Percentiles rank a stretch among this genome's conserved stretches.
These are phyloP conservation scores for Fusarium tupiense DNA, from an alignment of 2,329 filamentous ascomycete species.

Conservation along the genomic window DNA sequence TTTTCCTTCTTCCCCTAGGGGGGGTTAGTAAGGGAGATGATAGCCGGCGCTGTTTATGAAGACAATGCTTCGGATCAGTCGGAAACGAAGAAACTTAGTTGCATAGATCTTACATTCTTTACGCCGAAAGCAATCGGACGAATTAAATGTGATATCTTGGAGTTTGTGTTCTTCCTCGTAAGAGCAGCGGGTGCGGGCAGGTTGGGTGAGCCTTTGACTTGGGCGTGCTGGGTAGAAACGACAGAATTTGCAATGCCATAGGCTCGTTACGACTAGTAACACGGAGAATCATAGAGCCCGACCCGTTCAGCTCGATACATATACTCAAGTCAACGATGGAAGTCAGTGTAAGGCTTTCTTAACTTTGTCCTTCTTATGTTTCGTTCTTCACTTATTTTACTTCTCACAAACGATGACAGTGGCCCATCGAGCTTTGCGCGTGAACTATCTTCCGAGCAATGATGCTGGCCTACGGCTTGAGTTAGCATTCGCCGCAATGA, in stretches of 20 bases:
- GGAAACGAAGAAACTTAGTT: background rate
- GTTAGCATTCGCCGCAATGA: rapidly evolving
- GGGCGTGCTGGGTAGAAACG: rapidly evolving
- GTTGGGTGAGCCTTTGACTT: background rate
- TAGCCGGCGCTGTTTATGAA: rapidly evolving
- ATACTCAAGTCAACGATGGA: background rate
- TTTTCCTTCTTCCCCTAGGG: background rate
- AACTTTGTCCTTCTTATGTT: too few relatives aligned
- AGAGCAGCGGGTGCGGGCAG: too few relatives aligned
- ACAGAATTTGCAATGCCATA: too few relatives aligned
- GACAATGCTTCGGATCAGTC: background rate
- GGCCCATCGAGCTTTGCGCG: rapidly evolving
- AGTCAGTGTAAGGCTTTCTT: too few relatives aligned
- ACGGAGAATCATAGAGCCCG: too few relatives aligned
- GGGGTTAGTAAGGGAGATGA: background rate
- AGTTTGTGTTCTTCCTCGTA: background rate
- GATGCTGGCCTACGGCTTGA: background rate
- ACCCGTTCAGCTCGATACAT: background rate
- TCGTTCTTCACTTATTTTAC: too few relatives aligned
- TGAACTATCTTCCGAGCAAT: background rate
- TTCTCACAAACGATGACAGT: background rate
- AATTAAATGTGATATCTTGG: rapidly evolving
- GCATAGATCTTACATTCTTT: background rate
- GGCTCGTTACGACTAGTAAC: too few relatives aligned
- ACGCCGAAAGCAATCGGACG: background rate